Evolutionary conservation across 257 asterid species (phyloP).

Genomic region (Eustoma russellianum): DNA sequence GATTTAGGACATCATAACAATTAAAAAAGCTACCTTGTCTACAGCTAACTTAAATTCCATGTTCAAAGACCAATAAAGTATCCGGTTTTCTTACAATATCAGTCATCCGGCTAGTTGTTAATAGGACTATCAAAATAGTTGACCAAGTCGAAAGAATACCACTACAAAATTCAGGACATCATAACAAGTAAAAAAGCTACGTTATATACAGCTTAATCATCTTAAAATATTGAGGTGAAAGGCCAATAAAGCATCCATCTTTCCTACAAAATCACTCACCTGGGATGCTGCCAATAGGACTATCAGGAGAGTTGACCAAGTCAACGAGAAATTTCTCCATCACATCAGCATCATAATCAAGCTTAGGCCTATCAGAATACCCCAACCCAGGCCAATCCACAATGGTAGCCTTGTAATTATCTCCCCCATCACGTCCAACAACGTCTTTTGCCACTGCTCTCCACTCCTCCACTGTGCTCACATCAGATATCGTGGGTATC

Average conservation of each 20-base stretch:
- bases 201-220: not conserved
- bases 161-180: too few species aligned
- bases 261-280: constrained; percentile 25
- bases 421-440: constrained; percentile 32
- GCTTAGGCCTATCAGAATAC: constrained; percentile 79
- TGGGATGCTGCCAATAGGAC: constrained; percentile 42
- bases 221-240: not conserved
- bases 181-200: not conserved
- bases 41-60: not conserved
- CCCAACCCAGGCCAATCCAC: constrained; percentile 99
- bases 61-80: not conserved
- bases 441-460: constrained; percentile 71
- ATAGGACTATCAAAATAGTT: constrained; percentile 56
- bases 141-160: constrained; percentile 47
- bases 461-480: constrained; percentile 96
- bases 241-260: not conserved
- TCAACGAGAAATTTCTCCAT: constrained; percentile 87
- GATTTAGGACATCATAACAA: not conserved
- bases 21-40: not conserved
- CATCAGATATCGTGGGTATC: constrained; percentile 93
- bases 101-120: constrained; percentile 38
- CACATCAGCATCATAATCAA: constrained; percentile 71
- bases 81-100: not conserved
- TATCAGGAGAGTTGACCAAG: constrained; percentile 51
- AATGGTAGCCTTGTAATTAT: constrained; percentile 59